These are phyloP conservation scores for Thalassiosira exigua DNA, from an alignment of 352 stramenopile species.

Conservation along the genomic window DNA sequence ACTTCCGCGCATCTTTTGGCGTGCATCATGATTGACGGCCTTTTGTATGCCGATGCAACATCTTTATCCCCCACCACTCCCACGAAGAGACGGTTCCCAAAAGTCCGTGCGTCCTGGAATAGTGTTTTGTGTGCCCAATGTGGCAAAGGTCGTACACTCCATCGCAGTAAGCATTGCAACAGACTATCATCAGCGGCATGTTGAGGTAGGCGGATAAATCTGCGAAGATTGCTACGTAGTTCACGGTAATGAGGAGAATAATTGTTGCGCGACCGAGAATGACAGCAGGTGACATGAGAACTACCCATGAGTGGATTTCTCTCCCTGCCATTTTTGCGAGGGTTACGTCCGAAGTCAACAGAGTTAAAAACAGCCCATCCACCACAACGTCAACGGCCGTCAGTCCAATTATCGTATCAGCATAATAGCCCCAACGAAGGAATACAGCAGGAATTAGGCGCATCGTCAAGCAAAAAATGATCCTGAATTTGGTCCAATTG, in stretches of 20 bases:
- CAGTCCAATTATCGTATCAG: constrained; percentile 52
- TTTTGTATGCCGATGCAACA: constrained; percentile 83
- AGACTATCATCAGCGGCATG: constrained; percentile 83
- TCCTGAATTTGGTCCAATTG: constrained; percentile 81
- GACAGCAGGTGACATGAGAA: constrained; percentile 82
- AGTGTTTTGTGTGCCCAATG: constrained; percentile 83
- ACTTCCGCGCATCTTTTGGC: constrained; percentile 85
- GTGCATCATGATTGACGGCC: constrained; percentile 83
- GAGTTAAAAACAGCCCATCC: constrained; percentile 83
- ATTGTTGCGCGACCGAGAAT: constrained; percentile 80
- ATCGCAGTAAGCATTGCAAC: constrained; percentile 83
- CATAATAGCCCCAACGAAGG: constrained; percentile 64
- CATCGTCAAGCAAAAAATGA: constrained; percentile 80
- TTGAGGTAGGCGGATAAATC: constrained; percentile 85
- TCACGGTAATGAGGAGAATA: constrained; percentile 78
- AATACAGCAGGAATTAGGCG: constrained; percentile 80
- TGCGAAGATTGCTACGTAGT: constrained; percentile 85
- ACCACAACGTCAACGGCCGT: constrained; percentile 77
- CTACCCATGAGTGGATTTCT: constrained; percentile 85
- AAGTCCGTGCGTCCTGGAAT: constrained; percentile 82
- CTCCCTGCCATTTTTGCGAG: constrained; percentile 85
- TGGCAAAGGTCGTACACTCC: constrained; percentile 86
- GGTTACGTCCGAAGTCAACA: constrained; percentile 83
- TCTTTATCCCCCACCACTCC: constrained; percentile 85
- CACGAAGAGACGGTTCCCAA: constrained; percentile 85